Evolutionary conservation across 169 alveolate genomes (phyloP).

Genomic region (Plasmodium coatneyi): DNA sequence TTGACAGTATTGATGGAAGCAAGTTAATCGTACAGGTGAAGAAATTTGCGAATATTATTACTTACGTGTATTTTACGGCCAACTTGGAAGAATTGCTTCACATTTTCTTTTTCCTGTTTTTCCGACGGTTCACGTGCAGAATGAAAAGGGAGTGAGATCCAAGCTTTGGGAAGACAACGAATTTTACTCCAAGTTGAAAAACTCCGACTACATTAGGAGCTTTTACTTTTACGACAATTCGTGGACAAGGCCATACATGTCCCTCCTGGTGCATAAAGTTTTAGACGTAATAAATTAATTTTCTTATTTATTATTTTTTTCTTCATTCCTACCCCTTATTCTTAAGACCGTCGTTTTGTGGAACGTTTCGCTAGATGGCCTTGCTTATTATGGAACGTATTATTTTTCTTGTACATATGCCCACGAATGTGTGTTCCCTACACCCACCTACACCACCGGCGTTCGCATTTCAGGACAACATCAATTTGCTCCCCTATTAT

Average conservation of each 20-base stretch:
- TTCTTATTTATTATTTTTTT: not conserved
- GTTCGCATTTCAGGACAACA: slow-evolving; percentile 20
- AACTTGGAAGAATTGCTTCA: not conserved
- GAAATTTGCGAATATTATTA: not conserved
- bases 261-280: slow-evolving; percentile 62
- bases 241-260: slow-evolving; percentile 73
- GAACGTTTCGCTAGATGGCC: not conserved
- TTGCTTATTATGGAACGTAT: not conserved
- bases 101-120: not conserved
- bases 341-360: not conserved
- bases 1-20: slow-evolving; percentile 61
- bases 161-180: slow-evolving; percentile 71
- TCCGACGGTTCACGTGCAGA: slow-evolving; percentile 1
- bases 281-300: slow-evolving; percentile 34
- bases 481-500: slow-evolving; percentile 54
- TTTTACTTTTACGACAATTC: slow-evolving; percentile 67
- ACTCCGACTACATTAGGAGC: slow-evolving; percentile 60
- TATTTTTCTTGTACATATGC: not conserved
- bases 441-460: not conserved
- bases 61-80: not conserved
- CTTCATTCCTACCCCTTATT: not conserved
- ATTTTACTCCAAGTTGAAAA: slow-evolving; percentile 55
- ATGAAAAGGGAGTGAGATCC: slow-evolving; percentile 56
- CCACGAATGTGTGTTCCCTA: not conserved
- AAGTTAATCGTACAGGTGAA: slow-evolving; percentile 42